A percentile compares a stretch with the other conserved stretches of the same genome.
phyloP scores from a whole-genome alignment of 768 basidiomycete species.

The Hydnomerulius pinastri region DNA sequence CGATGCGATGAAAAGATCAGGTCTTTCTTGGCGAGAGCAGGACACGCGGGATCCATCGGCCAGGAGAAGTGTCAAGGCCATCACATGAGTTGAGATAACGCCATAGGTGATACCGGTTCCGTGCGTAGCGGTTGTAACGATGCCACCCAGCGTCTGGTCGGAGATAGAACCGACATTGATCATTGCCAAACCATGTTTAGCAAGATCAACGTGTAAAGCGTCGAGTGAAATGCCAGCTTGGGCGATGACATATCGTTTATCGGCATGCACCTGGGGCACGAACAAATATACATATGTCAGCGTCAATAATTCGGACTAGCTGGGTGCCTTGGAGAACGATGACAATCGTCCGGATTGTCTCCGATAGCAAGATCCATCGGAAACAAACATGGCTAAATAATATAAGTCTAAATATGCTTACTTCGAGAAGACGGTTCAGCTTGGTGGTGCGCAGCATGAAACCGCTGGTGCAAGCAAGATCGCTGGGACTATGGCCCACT shows the following conservation, averaged over 20 bases:
- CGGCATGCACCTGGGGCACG: constrained; percentile 68
- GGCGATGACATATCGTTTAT: constrained; percentile 65
- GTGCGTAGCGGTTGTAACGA: constrained; percentile 93
- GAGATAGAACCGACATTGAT: constrained; percentile 94
- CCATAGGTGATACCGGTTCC: constrained; percentile 81
- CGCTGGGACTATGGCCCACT: constrained; percentile 91
- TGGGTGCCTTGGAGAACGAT: constrained; percentile 4
- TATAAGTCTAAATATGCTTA: constrained; percentile 42
- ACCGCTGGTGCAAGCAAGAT: constrained; percentile 86
- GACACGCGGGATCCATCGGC: constrained; percentile 71
- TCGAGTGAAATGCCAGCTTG: constrained; percentile 82
- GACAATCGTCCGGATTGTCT: constrained; percentile 1
- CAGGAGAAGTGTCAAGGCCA: constrained; percentile 71
- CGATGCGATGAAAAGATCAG: constrained; percentile 86
- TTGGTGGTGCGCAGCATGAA: constrained; percentile 83
- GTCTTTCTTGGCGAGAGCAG: constrained; percentile 62
- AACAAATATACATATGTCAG: constrained; percentile 6
- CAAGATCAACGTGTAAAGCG: constrained; percentile 69
- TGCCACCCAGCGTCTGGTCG: constrained; percentile 91
- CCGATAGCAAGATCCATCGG: constrained; percentile 3
- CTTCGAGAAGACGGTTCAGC: constrained; percentile 75
- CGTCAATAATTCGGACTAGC: not conserved
- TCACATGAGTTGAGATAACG: constrained; percentile 81
- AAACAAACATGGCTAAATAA: constrained; percentile 15
- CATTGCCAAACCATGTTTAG: constrained; percentile 74